Evolutionary conservation across 2,329 filamentous ascomycete genomes (phyloP).

Genomic region (Podosphaera xanthii): DNA sequence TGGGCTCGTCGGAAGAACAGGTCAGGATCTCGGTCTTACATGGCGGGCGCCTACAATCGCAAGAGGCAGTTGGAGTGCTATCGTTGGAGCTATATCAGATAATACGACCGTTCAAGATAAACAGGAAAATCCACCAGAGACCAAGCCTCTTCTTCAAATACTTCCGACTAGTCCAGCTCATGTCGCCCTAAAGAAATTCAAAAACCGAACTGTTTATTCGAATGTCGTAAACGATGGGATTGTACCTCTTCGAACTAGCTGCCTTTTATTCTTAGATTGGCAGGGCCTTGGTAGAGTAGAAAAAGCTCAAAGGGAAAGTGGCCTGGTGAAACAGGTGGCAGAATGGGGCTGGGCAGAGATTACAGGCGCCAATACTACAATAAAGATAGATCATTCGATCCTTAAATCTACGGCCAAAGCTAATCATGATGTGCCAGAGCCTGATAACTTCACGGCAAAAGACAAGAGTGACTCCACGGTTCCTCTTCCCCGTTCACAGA

Average conservation of each 20-base stretch:
- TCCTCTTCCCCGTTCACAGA: too few relatives aligned
- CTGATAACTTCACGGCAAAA: conserved; percentile 14
- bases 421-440: conserved; percentile 40
- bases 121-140: conserved; percentile 44
- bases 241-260: conserved; percentile 83
- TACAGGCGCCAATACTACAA: conserved; percentile 40
- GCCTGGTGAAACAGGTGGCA: conserved; percentile 75
- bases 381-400: conserved; percentile 15
- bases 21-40: conserved; percentile 80
- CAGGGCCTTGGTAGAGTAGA: conserved; percentile 80
- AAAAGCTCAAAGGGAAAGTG: conserved; percentile 79
- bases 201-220: conserved; percentile 79
- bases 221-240: conserved; percentile 97
- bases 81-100: conserved; percentile 61
- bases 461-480: too few relatives aligned
- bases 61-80: conserved; percentile 66
- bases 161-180: conserved; percentile 82
- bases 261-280: conserved; percentile 92
- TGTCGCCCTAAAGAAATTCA: conserved; percentile 63
- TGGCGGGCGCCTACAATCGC: conserved; percentile 79
- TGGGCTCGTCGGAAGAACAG: conserved; percentile 83
- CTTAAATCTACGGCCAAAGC: too few relatives aligned
- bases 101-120: conserved; percentile 33
- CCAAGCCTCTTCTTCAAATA: conserved; percentile 74
- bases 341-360: conserved; percentile 90